Percentiles rank a stretch among this genome's conserved stretches.
phyloP scores from a whole-genome alignment of 129 eudicot species.

The Gnaphalium uliginosum region DNA sequence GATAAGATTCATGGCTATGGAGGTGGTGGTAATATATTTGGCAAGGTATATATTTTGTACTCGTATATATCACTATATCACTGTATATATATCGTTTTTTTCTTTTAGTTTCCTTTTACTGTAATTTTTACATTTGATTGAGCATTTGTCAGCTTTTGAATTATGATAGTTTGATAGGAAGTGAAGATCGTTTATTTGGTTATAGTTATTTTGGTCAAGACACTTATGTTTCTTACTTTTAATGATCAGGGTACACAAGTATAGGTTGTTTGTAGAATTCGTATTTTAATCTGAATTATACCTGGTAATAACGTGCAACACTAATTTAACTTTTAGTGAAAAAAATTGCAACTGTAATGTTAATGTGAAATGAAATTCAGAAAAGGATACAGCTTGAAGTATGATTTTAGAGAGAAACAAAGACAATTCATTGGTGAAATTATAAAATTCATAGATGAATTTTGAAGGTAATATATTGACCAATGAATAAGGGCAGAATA shows the following conservation, averaged over 20 bases:
- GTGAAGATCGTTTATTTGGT: not conserved
- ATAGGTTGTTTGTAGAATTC: not conserved
- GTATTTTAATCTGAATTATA: constrained; percentile 10
- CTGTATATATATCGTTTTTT: no score
- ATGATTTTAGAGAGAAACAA: not conserved
- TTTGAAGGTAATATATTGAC: no score
- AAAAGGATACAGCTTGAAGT: not conserved
- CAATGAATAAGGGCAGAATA: no score
- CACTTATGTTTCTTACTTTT: constrained; percentile 11
- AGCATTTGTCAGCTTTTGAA: not conserved
- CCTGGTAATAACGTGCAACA: constrained; percentile 1
- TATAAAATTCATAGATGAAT: no score
- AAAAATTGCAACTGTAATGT: not conserved
- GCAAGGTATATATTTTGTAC: constrained; percentile 43
- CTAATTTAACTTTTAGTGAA: not conserved
- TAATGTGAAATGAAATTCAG: not conserved
- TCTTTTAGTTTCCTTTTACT: not conserved
- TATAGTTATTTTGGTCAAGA: not conserved
- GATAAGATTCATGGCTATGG: constrained; percentile 48
- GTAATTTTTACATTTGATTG: not conserved
- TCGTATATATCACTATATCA: not conserved
- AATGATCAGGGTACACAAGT: constrained; percentile 6
- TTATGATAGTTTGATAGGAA: not conserved
- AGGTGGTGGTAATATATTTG: constrained; percentile 37
- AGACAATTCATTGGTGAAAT: not conserved